Percentiles rank a stretch among this genome's conserved stretches.
These are phyloP conservation scores for Pterocarpus santalinus DNA, from an alignment of 306 rosid genomes.

Conservation along the genomic window DNA sequence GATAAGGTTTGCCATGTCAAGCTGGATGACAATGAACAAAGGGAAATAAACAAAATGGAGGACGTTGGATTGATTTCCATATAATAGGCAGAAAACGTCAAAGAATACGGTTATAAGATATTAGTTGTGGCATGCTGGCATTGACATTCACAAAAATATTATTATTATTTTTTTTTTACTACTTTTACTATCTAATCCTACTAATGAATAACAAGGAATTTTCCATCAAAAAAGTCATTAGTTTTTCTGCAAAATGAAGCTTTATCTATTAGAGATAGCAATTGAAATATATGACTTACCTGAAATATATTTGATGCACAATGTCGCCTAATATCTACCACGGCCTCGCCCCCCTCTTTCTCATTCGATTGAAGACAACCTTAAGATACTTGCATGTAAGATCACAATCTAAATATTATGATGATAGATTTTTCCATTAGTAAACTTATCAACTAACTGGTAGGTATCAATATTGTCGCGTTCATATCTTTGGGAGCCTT, in stretches of 20 bases:
- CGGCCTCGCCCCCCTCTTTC: not conserved
- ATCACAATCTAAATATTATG: not conserved
- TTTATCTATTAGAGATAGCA: no score
- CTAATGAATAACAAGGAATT: no score
- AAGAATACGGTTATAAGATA: not conserved
- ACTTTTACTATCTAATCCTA: no score
- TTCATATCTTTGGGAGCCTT: not conserved
- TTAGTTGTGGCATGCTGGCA: not conserved
- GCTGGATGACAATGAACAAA: not conserved
- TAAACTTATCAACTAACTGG: not conserved
- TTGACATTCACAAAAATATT: constrained; percentile 8
- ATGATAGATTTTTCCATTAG: not conserved
- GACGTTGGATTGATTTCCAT: not conserved
- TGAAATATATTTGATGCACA: not conserved
- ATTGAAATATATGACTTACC: not conserved
- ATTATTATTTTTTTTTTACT: not conserved
- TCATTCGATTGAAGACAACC: not conserved
- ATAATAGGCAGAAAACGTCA: not conserved
- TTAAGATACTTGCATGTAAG: not conserved
- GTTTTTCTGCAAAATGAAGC: not conserved
- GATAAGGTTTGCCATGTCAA: constrained; percentile 13
- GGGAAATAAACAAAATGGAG: not conserved
- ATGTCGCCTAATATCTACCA: not conserved
- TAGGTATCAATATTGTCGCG: not conserved
- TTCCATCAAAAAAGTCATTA: no score